Evolutionary conservation across 2,329 filamentous ascomycete species (phyloP).

Genomic region (Cytospora chrysosperma): DNA sequence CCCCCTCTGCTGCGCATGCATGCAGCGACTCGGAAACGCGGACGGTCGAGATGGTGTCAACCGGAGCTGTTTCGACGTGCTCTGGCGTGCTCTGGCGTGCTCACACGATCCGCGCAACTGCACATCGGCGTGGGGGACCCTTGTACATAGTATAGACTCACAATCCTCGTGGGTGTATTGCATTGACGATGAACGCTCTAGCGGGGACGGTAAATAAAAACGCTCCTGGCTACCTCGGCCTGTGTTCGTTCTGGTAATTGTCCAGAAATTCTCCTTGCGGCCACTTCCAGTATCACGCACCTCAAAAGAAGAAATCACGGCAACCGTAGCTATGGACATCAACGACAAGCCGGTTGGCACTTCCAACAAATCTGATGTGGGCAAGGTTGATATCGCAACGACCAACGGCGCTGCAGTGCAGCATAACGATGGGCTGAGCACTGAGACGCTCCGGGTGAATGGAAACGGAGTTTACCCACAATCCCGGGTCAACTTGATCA

Average conservation of each 20-base stretch:
- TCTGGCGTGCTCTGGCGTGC: constrained; percentile 20
- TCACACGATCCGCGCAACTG: constrained; percentile 5
- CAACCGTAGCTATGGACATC: not conserved
- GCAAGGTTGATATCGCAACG: not conserved
- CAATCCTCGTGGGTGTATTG: not conserved
- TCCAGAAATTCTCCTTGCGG: not conserved
- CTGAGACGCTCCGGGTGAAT: not conserved
- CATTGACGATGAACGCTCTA: not conserved
- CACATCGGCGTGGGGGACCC: not conserved
- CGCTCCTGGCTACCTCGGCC: not conserved
- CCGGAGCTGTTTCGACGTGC: constrained; percentile 20
- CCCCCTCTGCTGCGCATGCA: not conserved
- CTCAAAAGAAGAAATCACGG: not conserved
- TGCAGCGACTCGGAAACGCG: constrained; percentile 2
- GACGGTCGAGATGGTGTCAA: constrained; percentile 21
- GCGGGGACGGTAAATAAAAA: not conserved
- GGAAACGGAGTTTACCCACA: constrained; percentile 22
- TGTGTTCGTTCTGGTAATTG: not conserved
- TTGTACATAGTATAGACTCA: not conserved
- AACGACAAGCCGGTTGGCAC: not conserved
- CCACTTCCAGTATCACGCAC: not conserved
- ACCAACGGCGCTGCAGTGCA: not conserved
- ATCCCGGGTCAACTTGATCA: constrained; percentile 32
- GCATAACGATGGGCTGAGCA: not conserved
- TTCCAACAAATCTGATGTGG: not conserved